Percentiles rank a stretch among this genome's conserved stretches.
These are phyloP conservation scores for Globisporangium spiculum DNA, from an alignment of 352 stramenopile species.

Conservation along the genomic window DNA sequence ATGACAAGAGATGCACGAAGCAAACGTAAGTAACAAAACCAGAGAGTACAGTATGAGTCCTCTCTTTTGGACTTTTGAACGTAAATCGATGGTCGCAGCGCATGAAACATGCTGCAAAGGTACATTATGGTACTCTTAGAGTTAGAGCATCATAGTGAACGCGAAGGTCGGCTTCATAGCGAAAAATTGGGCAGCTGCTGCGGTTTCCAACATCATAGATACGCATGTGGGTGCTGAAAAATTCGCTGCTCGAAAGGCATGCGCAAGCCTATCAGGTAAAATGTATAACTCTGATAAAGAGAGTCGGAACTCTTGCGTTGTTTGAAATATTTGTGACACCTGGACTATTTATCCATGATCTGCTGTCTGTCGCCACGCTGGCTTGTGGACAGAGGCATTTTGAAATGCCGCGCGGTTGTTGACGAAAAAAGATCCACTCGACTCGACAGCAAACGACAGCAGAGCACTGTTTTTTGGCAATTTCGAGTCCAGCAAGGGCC, in stretches of 20 bases:
- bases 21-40: not conserved
- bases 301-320: not conserved
- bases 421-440: not conserved
- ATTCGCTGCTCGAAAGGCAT: not conserved
- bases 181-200: not conserved
- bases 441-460: not conserved
- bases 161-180: not conserved
- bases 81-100: no score
- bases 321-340: not conserved
- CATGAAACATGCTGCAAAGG: no score
- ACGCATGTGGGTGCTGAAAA: not conserved
- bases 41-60: not conserved
- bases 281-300: not conserved
- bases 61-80: no score
- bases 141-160: no score
- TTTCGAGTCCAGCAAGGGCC: no score
- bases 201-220: not conserved
- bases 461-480: no score
- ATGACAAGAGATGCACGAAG: slow-evolving; percentile 1
- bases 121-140: no score
- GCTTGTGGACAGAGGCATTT: not conserved
- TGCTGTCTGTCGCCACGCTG: not conserved
- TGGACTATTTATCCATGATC: not conserved
- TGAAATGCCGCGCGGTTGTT: not conserved
- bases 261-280: not conserved